phyloP scores from a whole-genome alignment of 768 basidiomycete species.

The Cubamyces lactineus region DNA sequence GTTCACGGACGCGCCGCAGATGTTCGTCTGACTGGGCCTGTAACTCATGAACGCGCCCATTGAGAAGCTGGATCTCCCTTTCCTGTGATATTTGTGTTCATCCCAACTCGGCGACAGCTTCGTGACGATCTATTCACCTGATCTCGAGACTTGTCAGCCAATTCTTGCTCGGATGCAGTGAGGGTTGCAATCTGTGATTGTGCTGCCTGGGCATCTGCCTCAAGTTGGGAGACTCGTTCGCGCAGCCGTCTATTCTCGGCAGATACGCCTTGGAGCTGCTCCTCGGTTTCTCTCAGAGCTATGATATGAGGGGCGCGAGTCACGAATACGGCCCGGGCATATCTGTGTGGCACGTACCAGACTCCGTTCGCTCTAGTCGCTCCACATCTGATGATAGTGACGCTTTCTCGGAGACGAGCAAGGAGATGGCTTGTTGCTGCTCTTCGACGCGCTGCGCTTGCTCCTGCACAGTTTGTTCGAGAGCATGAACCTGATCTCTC shows the following conservation, averaged over 20 bases:
- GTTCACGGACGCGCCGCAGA: slow-evolving; percentile 63
- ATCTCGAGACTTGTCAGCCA: slow-evolving; percentile 53
- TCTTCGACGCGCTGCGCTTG: slow-evolving; percentile 25
- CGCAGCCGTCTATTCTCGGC: slow-evolving; percentile 24
- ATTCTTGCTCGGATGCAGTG: slow-evolving; percentile 55
- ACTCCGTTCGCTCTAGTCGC: slow-evolving; percentile 35
- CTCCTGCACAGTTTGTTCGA: slow-evolving; percentile 29
- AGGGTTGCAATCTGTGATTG: slow-evolving; percentile 45
- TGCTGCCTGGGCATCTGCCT: slow-evolving; percentile 43
- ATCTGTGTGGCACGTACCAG: slow-evolving; percentile 27
- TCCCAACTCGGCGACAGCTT: background rate
- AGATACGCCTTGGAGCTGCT: slow-evolving; percentile 30
- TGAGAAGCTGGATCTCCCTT: slow-evolving; percentile 71
- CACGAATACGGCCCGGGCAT: background rate
- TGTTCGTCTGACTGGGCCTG: slow-evolving; percentile 56
- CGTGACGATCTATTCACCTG: slow-evolving; percentile 42
- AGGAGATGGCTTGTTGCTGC: slow-evolving; percentile 45
- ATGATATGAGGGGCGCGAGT: background rate
- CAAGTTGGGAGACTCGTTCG: slow-evolving; percentile 45
- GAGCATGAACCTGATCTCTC: slow-evolving; percentile 22
- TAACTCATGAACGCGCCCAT: slow-evolving; percentile 54
- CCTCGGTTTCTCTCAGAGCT: slow-evolving; percentile 33
- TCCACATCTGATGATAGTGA: slow-evolving; percentile 37
- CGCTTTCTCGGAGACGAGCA: slow-evolving; percentile 44
- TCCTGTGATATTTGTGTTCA: slow-evolving; percentile 49